Conservation (phyloP, 768 basidiomycete genomes). For the Suillus americanus region DNA sequence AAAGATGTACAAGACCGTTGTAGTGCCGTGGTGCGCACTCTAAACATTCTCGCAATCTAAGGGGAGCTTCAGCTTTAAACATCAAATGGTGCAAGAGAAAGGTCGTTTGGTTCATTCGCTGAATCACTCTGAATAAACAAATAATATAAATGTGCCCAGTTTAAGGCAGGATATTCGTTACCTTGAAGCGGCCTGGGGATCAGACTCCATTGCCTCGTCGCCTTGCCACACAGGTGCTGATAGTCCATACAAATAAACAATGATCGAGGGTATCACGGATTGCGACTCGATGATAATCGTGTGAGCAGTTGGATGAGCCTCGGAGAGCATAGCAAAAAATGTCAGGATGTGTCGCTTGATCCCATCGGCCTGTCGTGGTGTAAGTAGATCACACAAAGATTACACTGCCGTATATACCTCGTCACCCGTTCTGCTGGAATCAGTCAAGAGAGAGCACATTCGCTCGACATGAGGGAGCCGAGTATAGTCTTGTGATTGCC, state of each 20-base stretch:
- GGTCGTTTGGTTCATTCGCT: conserved; percentile 50
- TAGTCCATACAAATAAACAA: conserved; percentile 52
- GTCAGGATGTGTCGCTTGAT: conserved; percentile 38
- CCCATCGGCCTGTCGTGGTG: conserved; percentile 32
- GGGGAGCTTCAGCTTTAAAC: conserved; percentile 43
- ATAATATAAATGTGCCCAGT: not conserved
- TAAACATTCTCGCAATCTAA: conserved; percentile 60
- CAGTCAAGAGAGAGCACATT: conserved; percentile 48
- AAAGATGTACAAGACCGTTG: conserved; percentile 65
- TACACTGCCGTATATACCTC: conserved; percentile 36
- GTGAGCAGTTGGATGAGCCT: conserved; percentile 39
- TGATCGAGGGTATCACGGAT: conserved; percentile 62
- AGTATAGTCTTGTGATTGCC: conserved; percentile 23
- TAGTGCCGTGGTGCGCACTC: conserved; percentile 56
- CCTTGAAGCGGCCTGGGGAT: conserved; percentile 32
- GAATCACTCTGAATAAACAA: conserved; percentile 43
- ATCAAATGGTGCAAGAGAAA: conserved; percentile 66
- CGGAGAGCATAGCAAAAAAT: conserved; percentile 40
- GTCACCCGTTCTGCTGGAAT: conserved; percentile 36
- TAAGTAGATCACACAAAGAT: not conserved
- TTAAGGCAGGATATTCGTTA: conserved; percentile 4
- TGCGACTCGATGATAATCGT: conserved; percentile 45
- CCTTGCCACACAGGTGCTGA: conserved; percentile 69
- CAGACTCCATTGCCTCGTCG: conserved; percentile 40
- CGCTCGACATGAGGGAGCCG: conserved; percentile 47